These are phyloP conservation scores for Fusarium incarnatum DNA, from an alignment of 2,329 filamentous ascomycete species.

Conservation along the genomic window DNA sequence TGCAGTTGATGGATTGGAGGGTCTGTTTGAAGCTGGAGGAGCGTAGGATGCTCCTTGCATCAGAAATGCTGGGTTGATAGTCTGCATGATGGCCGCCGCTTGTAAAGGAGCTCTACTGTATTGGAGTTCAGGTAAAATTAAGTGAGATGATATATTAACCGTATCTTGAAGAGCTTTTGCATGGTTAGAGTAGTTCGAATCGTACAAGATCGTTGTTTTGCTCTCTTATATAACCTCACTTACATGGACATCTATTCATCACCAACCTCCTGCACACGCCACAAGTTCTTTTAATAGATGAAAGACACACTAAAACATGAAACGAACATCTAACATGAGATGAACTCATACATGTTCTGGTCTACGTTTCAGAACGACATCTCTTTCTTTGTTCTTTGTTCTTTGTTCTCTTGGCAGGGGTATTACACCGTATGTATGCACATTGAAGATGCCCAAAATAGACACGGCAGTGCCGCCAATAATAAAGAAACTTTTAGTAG, in stretches of 20 bases:
- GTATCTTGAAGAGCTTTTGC: accelerated
- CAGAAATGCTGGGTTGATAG: constrained; percentile 17
- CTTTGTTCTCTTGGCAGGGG: constrained; percentile 25
- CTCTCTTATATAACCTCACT: neutral
- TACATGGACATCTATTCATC: neutral
- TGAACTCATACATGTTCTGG: neutral
- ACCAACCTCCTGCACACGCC: neutral
- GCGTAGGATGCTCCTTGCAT: neutral
- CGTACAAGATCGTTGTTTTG: neutral
- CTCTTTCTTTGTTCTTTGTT: constrained; percentile 31
- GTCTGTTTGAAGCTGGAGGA: neutral
- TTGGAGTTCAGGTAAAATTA: no score
- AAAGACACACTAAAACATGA: neutral
- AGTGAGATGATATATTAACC: neutral
- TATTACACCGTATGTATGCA: neutral
- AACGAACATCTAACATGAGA: neutral
- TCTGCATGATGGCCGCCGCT: neutral
- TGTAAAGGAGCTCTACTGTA: neutral
- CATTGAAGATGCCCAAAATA: constrained; percentile 18
- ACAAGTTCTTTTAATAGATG: constrained; percentile 24
- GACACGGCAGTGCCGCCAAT: neutral
- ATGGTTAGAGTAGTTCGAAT: neutral
- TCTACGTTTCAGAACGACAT: neutral
- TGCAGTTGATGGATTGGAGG: neutral
- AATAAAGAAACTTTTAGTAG: neutral